Conservation (phyloP, 176 grass and related monocot genomes). For the Aegilops umbellulata region DNA sequence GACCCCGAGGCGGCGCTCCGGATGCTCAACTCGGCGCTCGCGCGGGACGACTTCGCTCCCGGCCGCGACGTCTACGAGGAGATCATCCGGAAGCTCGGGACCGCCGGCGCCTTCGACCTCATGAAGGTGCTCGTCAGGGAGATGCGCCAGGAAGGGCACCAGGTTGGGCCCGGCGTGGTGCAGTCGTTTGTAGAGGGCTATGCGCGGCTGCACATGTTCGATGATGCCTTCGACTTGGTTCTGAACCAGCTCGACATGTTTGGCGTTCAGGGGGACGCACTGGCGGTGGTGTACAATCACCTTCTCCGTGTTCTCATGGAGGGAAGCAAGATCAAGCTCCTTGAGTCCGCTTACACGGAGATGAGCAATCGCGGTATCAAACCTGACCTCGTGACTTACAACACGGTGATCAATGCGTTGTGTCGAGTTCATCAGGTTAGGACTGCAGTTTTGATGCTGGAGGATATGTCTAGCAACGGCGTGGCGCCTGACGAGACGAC, state of each 20-base stretch:
- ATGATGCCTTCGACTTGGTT: constrained; percentile 67
- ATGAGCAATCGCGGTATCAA: constrained; percentile 46
- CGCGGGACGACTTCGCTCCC: constrained; percentile 28
- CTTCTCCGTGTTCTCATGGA: constrained; percentile 64
- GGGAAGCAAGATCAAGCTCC: constrained; percentile 66
- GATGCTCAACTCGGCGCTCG: constrained; percentile 49
- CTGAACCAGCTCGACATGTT: constrained; percentile 57
- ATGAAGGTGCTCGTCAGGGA: constrained; percentile 56
- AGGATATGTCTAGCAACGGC: constrained; percentile 57
- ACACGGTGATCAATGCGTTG: constrained; percentile 63
- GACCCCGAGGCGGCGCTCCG: constrained; percentile 57
- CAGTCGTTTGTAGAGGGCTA: constrained; percentile 60
- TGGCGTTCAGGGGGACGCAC: constrained; percentile 29
- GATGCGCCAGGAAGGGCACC: constrained; percentile 54
- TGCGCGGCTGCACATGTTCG: constrained; percentile 46
- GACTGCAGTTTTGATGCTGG: constrained; percentile 61
- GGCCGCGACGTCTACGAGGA: constrained; percentile 58
- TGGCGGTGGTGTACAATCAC: constrained; percentile 47
- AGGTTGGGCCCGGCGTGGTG: constrained; percentile 33
- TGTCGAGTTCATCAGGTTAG: constrained; percentile 65
- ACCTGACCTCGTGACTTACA: constrained; percentile 63
- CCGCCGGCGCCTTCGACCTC: constrained; percentile 51
- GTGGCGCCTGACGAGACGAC: constrained; percentile 55
- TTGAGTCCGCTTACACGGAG: constrained; percentile 58
- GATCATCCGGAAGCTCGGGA: constrained; percentile 61